A percentile compares a stretch with the other conserved stretches of the same genome.
These are phyloP conservation scores for Didymella glomerata DNA, from an alignment of 2,329 filamentous ascomycete genomes.

Conservation along the genomic window DNA sequence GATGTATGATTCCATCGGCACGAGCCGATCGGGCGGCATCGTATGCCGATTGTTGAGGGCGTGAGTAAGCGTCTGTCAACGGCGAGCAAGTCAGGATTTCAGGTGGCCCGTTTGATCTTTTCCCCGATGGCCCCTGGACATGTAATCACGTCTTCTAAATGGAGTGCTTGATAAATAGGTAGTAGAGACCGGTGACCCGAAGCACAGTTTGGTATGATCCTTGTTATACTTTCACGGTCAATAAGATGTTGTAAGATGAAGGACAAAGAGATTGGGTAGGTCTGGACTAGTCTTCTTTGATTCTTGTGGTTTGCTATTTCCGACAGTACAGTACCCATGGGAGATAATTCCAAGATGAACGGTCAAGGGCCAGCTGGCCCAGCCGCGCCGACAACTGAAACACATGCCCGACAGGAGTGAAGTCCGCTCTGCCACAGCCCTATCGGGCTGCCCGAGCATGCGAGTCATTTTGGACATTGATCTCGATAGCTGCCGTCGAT, in stretches of 20 bases:
- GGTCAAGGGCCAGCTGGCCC: neutral
- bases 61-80: constrained; percentile 7
- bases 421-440: neutral
- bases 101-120: neutral
- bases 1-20: neutral
- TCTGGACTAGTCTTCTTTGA: neutral
- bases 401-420: neutral
- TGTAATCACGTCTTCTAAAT: no score
- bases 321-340: neutral
- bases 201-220: neutral
- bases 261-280: neutral
- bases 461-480: constrained; percentile 1
- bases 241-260: neutral
- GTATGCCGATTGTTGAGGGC: neutral
- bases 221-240: neutral
- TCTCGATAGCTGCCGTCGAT: neutral
- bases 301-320: neutral
- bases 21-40: neutral
- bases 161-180: neutral
- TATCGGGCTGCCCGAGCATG: constrained; percentile 9
- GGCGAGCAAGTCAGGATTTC: neutral
- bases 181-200: neutral
- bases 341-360: neutral
- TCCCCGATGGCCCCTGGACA: neutral
- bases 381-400: neutral